Percentiles rank a stretch among this genome's conserved stretches.
Evolutionary conservation across 345 rosid genomes (phyloP).

Genomic region (Salix exigua): DNA sequence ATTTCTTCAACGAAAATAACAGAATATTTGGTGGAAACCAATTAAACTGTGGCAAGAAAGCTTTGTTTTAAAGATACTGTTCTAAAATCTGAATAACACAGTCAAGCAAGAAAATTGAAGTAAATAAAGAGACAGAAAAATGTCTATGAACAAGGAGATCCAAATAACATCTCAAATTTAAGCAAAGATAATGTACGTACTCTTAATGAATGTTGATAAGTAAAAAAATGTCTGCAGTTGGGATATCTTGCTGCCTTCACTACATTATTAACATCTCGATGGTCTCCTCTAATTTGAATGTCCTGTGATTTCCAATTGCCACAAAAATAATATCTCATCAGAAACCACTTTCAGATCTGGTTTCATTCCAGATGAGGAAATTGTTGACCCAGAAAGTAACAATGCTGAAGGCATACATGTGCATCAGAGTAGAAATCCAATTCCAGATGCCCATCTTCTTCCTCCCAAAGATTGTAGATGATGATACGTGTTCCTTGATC

Average conservation of each 20-base stretch:
- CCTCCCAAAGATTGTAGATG: slow-evolving; percentile 80
- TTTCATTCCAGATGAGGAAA: background rate
- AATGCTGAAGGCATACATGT: slow-evolving; percentile 35
- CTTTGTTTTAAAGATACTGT: too few species aligned
- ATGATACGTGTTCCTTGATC: slow-evolving; percentile 62
- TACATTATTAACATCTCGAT: slow-evolving; percentile 58
- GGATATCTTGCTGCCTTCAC: slow-evolving; percentile 56
- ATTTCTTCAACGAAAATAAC: too few species aligned
- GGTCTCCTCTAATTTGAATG: slow-evolving; percentile 70
- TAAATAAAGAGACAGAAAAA: background rate
- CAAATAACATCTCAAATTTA: background rate
- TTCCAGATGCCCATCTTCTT: slow-evolving; percentile 58
- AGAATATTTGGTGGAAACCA: too few species aligned
- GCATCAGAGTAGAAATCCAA: slow-evolving; percentile 63
- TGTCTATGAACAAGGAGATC: background rate
- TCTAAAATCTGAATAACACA: background rate
- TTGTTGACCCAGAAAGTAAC: background rate
- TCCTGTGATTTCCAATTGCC: slow-evolving; percentile 42
- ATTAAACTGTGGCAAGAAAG: too few species aligned
- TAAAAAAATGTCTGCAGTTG: slow-evolving; percentile 55
- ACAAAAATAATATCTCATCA: background rate
- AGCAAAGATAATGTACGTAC: slow-evolving; percentile 23
- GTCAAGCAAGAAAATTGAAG: background rate
- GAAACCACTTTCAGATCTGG: background rate
- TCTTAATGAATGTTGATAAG: slow-evolving; percentile 67